Evolutionary conservation across 306 rosid genomes (phyloP), one percentile per base, ranked within the genome.

Genomic region (Malus fusca): DNA sequence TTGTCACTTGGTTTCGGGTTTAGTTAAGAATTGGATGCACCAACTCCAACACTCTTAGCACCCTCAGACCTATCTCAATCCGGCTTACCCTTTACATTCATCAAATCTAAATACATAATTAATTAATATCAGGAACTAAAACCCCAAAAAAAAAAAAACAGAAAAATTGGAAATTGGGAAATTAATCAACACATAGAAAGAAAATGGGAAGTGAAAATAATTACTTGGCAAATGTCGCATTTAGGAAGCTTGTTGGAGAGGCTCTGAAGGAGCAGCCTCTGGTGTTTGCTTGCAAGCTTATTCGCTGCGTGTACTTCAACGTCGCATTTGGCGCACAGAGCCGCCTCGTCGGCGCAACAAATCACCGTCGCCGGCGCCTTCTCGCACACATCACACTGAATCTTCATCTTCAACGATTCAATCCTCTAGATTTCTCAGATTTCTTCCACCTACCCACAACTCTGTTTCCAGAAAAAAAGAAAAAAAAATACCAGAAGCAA

Each of bases 351-450:
- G 0, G 98, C 97, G 67, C 97, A 95, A 78, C 98, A 95, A 46
- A 95, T 95, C 79, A 95, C 89, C 1, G 97, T 88, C 28, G 98
- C 97, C 10, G 93, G 98, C 35, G 96, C 92, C 77, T 85, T 92
- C 92, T 95, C 98, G 72, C 97, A 95, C 75, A 92, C 97, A 87
- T 95, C 98, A 75, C 98, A 95, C 96, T 90, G 98, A 48, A 95
- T 92, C 73, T 88, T 95, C 98, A 93, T 93, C 71, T 80, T 78
- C 73, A 44, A 44, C 0, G 14, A 42, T 42, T 42, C 4, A 42
- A 11, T 31, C 42, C 26, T 56, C 12, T n/a, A 2, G 22, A 31
- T 63, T 17, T 63, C 22, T n/a, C n/a, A 37, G 61, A 21, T 56
- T 22, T 22, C 63, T 22, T 58, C 26, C 59, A 6, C 59, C n/a